Evolutionary conservation across 768 basidiomycete genomes (phyloP).

Genomic region (Fistulinella prunicolor): DNA sequence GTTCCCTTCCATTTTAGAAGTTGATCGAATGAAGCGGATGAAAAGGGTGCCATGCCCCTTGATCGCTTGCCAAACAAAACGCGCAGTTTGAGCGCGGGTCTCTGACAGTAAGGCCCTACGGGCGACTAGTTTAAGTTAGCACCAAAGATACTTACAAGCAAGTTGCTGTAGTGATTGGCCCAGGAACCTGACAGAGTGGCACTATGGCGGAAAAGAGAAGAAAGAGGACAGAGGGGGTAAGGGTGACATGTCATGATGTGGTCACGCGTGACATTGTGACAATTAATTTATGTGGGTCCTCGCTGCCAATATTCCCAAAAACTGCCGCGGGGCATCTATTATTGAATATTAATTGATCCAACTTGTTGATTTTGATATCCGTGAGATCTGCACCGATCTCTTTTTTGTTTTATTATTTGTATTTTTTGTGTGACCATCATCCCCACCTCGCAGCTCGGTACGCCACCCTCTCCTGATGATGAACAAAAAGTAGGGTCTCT

Average conservation of each 20-base stretch:
- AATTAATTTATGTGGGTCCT: slow-evolving; percentile 2
- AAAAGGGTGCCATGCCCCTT: slow-evolving; percentile 33
- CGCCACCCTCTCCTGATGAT: no score
- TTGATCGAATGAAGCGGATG: slow-evolving; percentile 22
- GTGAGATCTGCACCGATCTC: slow-evolving; percentile 16
- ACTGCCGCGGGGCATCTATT: slow-evolving; percentile 1
- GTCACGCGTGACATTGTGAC: slow-evolving; percentile 22
- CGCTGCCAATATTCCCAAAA: slow-evolving; percentile 12
- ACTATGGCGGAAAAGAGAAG: not conserved
- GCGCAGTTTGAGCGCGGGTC: slow-evolving; percentile 29
- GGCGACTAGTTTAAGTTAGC: slow-evolving; percentile 8
- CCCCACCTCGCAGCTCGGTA: slow-evolving; percentile 3
- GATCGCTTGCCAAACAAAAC: slow-evolving; percentile 25
- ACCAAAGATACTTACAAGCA: not conserved
- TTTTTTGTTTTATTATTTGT: not conserved
- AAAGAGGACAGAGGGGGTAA: not conserved
- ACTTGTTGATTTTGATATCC: slow-evolving; percentile 9
- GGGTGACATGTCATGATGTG: not conserved
- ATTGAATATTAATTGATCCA: not conserved
- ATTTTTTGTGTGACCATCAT: no score
- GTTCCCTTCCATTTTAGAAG: slow-evolving; percentile 35
- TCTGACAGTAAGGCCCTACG: slow-evolving; percentile 5
- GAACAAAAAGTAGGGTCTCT: not conserved
- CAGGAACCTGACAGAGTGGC: slow-evolving; percentile 4
- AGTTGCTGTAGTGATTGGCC: not conserved